Base-by-base conservation (phyloP, 2,329 filamentous ascomycete species). In the Penicillium decumbens region DNA sequence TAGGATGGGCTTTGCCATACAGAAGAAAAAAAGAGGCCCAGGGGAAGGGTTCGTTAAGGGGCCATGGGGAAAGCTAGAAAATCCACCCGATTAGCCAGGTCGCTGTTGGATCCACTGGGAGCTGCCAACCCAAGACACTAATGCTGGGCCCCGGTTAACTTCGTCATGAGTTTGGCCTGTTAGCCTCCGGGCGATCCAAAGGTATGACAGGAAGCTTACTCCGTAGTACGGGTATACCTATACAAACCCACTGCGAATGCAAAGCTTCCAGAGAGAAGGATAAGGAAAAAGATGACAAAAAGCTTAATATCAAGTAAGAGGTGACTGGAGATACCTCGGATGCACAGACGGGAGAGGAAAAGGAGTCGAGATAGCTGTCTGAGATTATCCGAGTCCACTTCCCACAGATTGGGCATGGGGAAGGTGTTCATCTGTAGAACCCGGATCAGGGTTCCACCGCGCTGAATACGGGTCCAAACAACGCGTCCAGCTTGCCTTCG, bases 11-110 rank as follows among this genome's bases (percentile, higher is more conserved):
- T 15, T 51, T 23, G 28, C 28, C 10, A 12, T 12, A 38, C 30
- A 43, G 39, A 39, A 49, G 38, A 35, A 43, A 49, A 33, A 28
- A 44, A 46, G 42, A 46, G 48, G 38, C 9, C 54, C 61, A 65
- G 63, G 63, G 64, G 62, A 55, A 7, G 2, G 10, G 64, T 67
- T 67, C 62, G 58, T 65, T 62, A 65, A 58, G 59, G 56, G 55
- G 50, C 43, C 53, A 60, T 57, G 63, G 63, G 61, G 61, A 65
- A 65, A 65, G 50, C 54, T 55, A 59, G 50, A 57, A 62, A 62
- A 60, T 52, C 50, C 55, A 63, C 59, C 59, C 59, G 58, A 64
- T 62, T 65, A 65, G 63, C 61, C 56, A 59, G 48, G 48, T 57
- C 45, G 54, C 56, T 46, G 27, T 45, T 47, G 53, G 56, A 55